phyloP scores from a whole-genome alignment of 2,329 filamentous ascomycete species.

The Epichloe hybrida region DNA sequence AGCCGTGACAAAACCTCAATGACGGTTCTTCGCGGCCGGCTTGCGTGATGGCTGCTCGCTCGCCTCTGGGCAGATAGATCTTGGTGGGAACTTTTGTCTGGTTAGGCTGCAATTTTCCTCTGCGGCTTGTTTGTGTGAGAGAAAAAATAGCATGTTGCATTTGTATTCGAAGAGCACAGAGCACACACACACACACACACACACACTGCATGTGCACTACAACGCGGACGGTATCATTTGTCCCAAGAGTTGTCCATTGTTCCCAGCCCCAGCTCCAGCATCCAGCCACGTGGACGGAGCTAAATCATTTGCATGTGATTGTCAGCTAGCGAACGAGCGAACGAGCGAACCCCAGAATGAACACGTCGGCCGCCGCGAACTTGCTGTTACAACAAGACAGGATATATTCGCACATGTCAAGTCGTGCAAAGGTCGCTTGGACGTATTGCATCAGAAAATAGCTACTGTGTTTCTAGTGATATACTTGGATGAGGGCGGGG shows the following conservation, averaged over 20 bases:
- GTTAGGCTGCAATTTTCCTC: no score
- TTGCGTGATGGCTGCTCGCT: not conserved
- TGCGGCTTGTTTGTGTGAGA: not conserved
- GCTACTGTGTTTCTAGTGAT: not conserved
- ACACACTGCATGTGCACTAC: not conserved
- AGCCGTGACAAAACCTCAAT: not conserved
- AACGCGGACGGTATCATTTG: not conserved
- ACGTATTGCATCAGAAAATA: not conserved
- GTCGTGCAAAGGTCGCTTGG: not conserved
- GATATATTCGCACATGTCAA: not conserved
- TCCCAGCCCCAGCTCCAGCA: not conserved
- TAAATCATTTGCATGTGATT: not conserved
- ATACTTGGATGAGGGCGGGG: not conserved
- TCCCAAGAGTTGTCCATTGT: not conserved
- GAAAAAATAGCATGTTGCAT: not conserved
- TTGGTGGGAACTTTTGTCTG: not conserved
- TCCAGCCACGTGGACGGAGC: slow-evolving; percentile 4
- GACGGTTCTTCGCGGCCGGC: not conserved
- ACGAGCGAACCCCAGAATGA: not conserved
- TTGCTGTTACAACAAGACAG: not conserved
- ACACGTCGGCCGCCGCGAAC: not conserved
- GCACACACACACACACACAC: not conserved
- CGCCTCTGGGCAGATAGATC: not conserved
- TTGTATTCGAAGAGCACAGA: not conserved
- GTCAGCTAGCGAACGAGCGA: not conserved